phyloP scores from a whole-genome alignment of 2,329 filamentous ascomycete species.

The Fusarium armeniacum region DNA sequence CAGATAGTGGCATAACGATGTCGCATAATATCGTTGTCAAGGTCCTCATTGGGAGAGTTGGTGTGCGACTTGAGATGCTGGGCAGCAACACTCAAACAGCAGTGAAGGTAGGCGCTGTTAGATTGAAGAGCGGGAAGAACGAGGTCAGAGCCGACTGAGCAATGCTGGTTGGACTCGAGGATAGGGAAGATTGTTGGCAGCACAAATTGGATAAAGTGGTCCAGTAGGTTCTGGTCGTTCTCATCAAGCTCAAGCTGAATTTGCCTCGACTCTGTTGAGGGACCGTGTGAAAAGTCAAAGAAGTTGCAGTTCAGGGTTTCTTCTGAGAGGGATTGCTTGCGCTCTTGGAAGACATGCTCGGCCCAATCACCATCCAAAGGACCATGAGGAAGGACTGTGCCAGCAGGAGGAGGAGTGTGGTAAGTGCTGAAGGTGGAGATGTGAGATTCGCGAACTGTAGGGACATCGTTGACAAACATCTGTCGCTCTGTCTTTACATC shows the following conservation, averaged over 20 bases:
- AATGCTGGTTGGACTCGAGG: slow-evolving; percentile 89
- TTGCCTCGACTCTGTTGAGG: slow-evolving; percentile 73
- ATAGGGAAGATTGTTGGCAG: slow-evolving; percentile 92
- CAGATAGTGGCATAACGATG: slow-evolving; percentile 91
- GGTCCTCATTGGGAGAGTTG: slow-evolving; percentile 75
- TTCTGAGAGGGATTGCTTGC: slow-evolving; percentile 75
- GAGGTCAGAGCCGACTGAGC: slow-evolving; percentile 82
- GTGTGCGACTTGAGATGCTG: slow-evolving; percentile 87
- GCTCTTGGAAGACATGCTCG: slow-evolving; percentile 55
- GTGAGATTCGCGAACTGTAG: slow-evolving; percentile 86
- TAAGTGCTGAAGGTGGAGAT: slow-evolving; percentile 95
- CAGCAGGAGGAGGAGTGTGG: slow-evolving; percentile 80
- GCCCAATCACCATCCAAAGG: slow-evolving; percentile 74
- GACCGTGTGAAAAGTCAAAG: slow-evolving; percentile 83
- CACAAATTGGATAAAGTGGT: slow-evolving; percentile 92
- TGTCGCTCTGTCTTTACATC: slow-evolving; percentile 97
- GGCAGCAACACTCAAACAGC: slow-evolving; percentile 92
- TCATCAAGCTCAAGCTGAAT: slow-evolving; percentile 87
- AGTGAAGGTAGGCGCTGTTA: slow-evolving; percentile 95
- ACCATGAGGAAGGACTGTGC: slow-evolving; percentile 74
- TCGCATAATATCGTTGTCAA: slow-evolving; percentile 91
- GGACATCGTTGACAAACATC: slow-evolving; percentile 92
- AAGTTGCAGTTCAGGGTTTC: slow-evolving; percentile 81
- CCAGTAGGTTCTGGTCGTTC: slow-evolving; percentile 85
- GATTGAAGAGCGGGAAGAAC: slow-evolving; percentile 89